These are phyloP conservation scores for Cyberlindnera mississippiensis DNA, from an alignment of 805 yeast genomes.

Conservation along the genomic window DNA sequence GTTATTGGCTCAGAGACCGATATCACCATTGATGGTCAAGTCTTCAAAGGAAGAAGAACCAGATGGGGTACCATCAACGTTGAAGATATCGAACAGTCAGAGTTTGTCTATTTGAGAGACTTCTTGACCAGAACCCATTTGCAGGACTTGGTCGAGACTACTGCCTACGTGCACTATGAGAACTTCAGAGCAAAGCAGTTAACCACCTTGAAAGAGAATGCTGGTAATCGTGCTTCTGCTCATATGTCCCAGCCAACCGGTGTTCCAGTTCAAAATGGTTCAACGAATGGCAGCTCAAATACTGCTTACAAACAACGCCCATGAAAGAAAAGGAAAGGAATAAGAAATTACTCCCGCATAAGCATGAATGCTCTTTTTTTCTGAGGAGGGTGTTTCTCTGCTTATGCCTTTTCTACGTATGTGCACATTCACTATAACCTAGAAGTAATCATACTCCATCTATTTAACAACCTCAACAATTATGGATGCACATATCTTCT, in stretches of 20 bases:
- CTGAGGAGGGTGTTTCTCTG: too few relatives aligned
- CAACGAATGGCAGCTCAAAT: slow-evolving; percentile 15
- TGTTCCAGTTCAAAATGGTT: slow-evolving; percentile 10
- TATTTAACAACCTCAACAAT: too few relatives aligned
- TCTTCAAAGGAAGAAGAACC: slow-evolving; percentile 85
- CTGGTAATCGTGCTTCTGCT: slow-evolving; percentile 39
- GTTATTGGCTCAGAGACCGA: slow-evolving; percentile 86
- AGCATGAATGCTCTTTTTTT: too few relatives aligned
- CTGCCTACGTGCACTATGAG: slow-evolving; percentile 86
- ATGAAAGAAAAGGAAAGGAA: too few relatives aligned
- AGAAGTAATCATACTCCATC: too few relatives aligned
- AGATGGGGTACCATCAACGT: slow-evolving; percentile 93
- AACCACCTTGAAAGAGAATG: slow-evolving; percentile 88
- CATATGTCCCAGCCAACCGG: slow-evolving; percentile 28
- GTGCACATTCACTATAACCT: too few relatives aligned
- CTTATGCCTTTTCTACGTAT: too few relatives aligned
- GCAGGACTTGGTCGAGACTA: slow-evolving; percentile 93
- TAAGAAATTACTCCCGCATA: too few relatives aligned
- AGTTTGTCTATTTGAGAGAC: slow-evolving; percentile 89
- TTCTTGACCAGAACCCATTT: slow-evolving; percentile 93
- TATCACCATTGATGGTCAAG: slow-evolving; percentile 70
- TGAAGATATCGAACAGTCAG: slow-evolving; percentile 93
- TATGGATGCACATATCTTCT: too few relatives aligned
- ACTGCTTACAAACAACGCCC: slow-evolving; percentile 24
- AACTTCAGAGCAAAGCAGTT: slow-evolving; percentile 90